phyloP scores from a whole-genome alignment of 805 yeast genomes.

The baker's yeast (Saccharomyces cerevisiae) region DNA sequence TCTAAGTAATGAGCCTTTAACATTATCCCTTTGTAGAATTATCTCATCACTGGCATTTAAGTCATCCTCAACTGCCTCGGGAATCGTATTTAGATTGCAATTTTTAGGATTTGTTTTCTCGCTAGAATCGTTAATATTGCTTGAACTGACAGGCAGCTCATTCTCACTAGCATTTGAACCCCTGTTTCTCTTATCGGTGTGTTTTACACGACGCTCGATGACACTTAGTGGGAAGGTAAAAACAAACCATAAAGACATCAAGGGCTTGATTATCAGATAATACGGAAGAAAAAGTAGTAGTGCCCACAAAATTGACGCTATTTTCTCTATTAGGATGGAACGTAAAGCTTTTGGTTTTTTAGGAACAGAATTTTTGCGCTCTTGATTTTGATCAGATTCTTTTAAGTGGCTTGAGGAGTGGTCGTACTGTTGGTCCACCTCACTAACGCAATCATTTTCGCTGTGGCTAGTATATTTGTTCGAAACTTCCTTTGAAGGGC shows the following conservation, averaged over 20 bases:
- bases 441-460: not conserved
- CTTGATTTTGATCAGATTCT: not conserved
- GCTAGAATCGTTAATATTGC: not conserved
- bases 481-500: not conserved
- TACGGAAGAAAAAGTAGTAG: slow-evolving; percentile 42
- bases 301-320: slow-evolving; percentile 14
- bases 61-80: slow-evolving; percentile 22
- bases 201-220: slow-evolving; percentile 21
- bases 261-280: slow-evolving; percentile 44
- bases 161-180: not conserved
- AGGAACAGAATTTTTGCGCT: not conserved
- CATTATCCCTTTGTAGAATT: slow-evolving; percentile 22
- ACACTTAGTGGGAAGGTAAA: slow-evolving; percentile 48
- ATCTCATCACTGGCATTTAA: slow-evolving; percentile 24
- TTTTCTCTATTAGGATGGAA: not conserved
- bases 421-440: not conserved
- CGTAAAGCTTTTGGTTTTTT: not conserved
- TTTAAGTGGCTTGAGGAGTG: not conserved
- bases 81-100: slow-evolving; percentile 1
- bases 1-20: slow-evolving; percentile 27
- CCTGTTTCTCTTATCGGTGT: not conserved
- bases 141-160: not conserved
- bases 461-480: not conserved
- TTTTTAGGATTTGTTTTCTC: not conserved
- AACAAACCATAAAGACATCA: slow-evolving; percentile 41